These are phyloP conservation scores for Monosporascus sp. DNA, from an alignment of 2,329 filamentous ascomycete genomes.

Conservation along the genomic window DNA sequence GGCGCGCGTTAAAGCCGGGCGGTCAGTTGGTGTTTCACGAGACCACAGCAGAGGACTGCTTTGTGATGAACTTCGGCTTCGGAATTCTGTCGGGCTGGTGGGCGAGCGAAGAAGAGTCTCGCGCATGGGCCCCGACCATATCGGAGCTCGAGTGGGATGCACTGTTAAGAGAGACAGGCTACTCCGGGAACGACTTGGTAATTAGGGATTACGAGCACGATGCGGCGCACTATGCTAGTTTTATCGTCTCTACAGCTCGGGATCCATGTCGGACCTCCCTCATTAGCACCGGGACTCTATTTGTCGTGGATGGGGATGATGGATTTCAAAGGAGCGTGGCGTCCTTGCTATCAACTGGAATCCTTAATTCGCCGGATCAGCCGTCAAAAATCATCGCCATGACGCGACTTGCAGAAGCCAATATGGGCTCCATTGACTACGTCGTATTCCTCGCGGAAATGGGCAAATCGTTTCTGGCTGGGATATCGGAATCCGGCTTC, in stretches of 20 bases:
- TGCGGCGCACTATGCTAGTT: not conserved
- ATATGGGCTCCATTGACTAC: not conserved
- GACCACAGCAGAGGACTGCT: not conserved
- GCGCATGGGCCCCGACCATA: not conserved
- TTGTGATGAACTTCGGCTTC: not conserved
- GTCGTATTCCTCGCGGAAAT: slow-evolving; percentile 1
- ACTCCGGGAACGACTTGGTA: slow-evolving; percentile 8
- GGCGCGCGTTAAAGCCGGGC: not conserved
- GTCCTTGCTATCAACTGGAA: not conserved
- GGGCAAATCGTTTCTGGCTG: not conserved
- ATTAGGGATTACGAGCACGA: slow-evolving; percentile 1
- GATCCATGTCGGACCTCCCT: not conserved
- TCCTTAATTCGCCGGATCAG: not conserved
- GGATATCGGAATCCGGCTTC: not conserved
- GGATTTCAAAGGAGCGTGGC: not conserved
- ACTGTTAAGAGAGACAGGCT: slow-evolving; percentile 1
- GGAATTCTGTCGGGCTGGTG: slow-evolving; percentile 4
- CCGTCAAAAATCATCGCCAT: not conserved
- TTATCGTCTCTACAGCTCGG: not conserved
- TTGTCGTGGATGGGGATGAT: not conserved
- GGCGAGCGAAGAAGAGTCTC: not conserved
- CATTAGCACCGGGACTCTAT: not conserved
- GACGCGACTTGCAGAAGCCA: not conserved
- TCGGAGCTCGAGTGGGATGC: slow-evolving; percentile 4
- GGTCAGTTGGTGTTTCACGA: not conserved